Base-by-base conservation (phyloP, 495 filamentous ascomycete species). In the Neurospora tetrasperma region DNA sequence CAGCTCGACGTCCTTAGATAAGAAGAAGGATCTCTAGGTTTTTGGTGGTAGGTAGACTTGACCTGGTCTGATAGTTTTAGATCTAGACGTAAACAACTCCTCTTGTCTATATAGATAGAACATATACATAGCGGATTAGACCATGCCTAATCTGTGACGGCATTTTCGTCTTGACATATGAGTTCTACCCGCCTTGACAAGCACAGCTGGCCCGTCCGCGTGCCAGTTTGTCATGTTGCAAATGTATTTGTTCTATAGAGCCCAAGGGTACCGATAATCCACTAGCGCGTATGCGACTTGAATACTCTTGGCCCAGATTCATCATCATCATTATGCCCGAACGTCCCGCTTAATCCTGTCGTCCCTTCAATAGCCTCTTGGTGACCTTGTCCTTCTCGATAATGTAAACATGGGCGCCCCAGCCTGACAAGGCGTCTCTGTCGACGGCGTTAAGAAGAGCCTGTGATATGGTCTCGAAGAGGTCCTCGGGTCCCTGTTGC, bases 341-440 rank as follows among this genome's bases (percentile, higher is more conserved):
- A 44, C 14, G 71, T 68, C 35, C 44, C 39, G 48, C 79, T 76
- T 88, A 88, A 80, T 88, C 86, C 81, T 87, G 86, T 79, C 86
- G 82, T 81, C 96, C 94, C 89, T 99, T 99, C 80, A 99, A 83
- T 87, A 98, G 88, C 79, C 96, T 88, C 91, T 99, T 97, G 78
- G 95, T 97, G 54, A 98, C 94, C 90, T 98, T 98, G 83, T 97
- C 94, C 88, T 98, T 99, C 88, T 98, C 96, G 83, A 99, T 96
- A 76, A 99, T 94, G 83, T 98, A 98, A 74, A 99, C 96, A 77
- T 98, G 93, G 42, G 96, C 96, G 79, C 96, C 96, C 96, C 96
- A 99, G 76, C 96, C 96, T 12, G 94, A 97, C 68, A 99, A 86
- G 68, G 96, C 96, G 82, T 99, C 96, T 82, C 96, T 86, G 83